A percentile compares a stretch with the other conserved stretches of the same genome.
Evolutionary conservation across 306 rosid species (phyloP).

Genomic region (Dalbergia cultrata): DNA sequence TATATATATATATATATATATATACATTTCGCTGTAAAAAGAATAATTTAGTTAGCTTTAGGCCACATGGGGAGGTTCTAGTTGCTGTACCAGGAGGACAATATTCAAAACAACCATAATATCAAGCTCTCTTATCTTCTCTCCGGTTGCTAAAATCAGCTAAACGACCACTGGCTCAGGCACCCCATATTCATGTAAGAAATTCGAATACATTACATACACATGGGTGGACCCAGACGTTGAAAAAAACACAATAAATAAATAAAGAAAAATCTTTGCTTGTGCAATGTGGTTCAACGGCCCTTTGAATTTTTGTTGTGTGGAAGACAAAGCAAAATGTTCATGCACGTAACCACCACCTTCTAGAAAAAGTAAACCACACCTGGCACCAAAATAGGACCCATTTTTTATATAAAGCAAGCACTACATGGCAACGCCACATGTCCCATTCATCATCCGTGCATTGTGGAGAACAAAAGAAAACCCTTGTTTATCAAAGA

Average conservation of each 20-base stretch:
- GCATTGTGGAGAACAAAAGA: not conserved
- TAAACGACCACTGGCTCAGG: constrained; percentile 18
- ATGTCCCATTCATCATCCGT: not conserved
- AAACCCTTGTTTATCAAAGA: constrained; percentile 5
- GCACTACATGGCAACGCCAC: not conserved
- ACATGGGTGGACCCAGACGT: not conserved
- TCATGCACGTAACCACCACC: not conserved
- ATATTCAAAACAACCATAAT: constrained; percentile 1
- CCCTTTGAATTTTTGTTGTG: constrained; percentile 21
- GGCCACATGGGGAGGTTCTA: not conserved
- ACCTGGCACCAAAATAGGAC: not conserved
- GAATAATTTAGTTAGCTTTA: not conserved
- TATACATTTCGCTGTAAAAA: not conserved
- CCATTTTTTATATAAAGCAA: constrained; percentile 5
- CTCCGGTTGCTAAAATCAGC: constrained; percentile 24
- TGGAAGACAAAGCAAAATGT: not conserved
- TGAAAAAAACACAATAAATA: no score
- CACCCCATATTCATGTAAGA: not conserved
- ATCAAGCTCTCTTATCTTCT: not conserved
- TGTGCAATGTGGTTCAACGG: constrained; percentile 40
- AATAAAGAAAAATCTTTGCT: no score
- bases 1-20: no score
- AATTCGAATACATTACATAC: not conserved
- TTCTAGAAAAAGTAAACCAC: not conserved
- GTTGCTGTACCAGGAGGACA: not conserved